Base-by-base conservation (phyloP, 441 rosid species). In the Capsella rubella region DNA sequence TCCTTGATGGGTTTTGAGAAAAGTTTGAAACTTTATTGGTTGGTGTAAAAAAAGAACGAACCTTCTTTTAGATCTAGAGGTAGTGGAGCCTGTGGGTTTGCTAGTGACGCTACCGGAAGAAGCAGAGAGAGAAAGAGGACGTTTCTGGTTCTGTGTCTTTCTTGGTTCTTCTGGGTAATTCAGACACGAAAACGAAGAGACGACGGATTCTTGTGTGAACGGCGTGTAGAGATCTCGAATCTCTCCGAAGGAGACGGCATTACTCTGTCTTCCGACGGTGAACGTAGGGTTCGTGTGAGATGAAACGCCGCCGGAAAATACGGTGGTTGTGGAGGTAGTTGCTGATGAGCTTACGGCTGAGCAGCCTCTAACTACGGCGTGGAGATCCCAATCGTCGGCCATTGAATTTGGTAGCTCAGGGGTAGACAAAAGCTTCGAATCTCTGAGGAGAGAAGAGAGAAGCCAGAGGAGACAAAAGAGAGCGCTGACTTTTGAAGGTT, bases 311-410 rank as follows among this genome's bases (percentile, higher is more conserved):
- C 79, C 62, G 64, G 65, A 77, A 56, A 76, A 21, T 3, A 75
- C 49, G 53, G 75, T 53, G 39, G 76, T 34, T 40, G 71, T 18
- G 52, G 82, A 32, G 39, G 81, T 42, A 21, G 83, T 11, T 18
- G 64, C 52, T 21, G 85, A 16, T 52, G 85, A 10, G 71, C 86
- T 31, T 16, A 81, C 9, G 68, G 82, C 52, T 80, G 82, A 62
- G 79, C 53, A 95, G 39, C 99, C 88, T 79, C 99, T 82, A 47
- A 95, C 97, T 78, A 95, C 97, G 60, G 99, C 99, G 57, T 89
- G 89, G 67, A 95, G 95, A 89, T 92, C 99, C 99, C 97, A 95
- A 67, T 92, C 97, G 64, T 82, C 93, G 73, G 84, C 96, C 95
- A 92, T 90, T 77, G 66, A 42, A 12, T 55, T 55, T 60, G 34